Base-by-base conservation (phyloP, 1,284 basidiomycete species). In the Cryptococcus maquisensis region DNA sequence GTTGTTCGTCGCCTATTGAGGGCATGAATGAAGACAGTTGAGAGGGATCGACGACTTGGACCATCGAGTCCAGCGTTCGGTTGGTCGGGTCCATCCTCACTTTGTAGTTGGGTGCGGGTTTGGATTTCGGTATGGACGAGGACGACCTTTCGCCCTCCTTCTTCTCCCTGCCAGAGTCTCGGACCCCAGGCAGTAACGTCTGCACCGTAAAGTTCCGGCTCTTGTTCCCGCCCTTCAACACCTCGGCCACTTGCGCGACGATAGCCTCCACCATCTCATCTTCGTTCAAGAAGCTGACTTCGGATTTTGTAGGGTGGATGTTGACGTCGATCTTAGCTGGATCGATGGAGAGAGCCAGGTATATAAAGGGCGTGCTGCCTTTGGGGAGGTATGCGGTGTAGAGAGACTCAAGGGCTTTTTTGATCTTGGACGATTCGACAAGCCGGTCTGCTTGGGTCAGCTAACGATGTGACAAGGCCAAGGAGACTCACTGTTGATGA, bases 221-320 rank as follows among this genome's bases (percentile, higher is more conserved):
- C 16, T 68, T 82, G 83, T 77, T 90, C 76, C 64, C 74, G n/a
- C 81, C 81, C 0, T 85, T 80, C n/a, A 94, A 77, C 21, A 79
- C 79, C 46, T 81, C 76, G 58, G 89, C 85, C 1, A 96, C 78
- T 0, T 79, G 81, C 60, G 87, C 83, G n/a, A 88, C 84, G 47
- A 98, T 84, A 7, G 79, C 79, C 62, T 92, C 86, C 4, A 88
- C 86, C 63, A 98, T 90, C 13, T 81, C 81, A 51, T 98, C 96
- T 72, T 98, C 92, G 62, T 97, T 84, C 52, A 98, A 77, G 66
- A 98, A 98, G 63, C 94, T 90, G 0, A 97, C 92, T 73, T 98
- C 94, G 38, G 88, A 87, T 74, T 99, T 98, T 1, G 96, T 98
- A 0, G 96, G 96, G 72, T 98, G 95, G 0, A 98, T 94, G 65